Base-by-base conservation (phyloP, 441 rosid genomes). In the Geranium incanum region DNA sequence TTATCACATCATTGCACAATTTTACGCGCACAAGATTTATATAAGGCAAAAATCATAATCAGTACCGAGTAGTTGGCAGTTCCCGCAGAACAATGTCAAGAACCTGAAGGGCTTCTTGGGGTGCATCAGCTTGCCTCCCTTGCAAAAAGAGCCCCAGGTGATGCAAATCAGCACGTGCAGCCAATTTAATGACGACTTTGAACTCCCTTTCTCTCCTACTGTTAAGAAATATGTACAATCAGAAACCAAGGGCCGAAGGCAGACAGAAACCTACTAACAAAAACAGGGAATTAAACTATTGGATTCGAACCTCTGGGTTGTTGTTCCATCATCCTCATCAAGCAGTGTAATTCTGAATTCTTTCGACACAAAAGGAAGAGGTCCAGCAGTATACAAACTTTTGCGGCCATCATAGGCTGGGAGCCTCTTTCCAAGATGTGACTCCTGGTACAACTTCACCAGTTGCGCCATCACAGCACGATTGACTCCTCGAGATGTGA, bases 401-500 rank as follows among this genome's bases (percentile, higher is more conserved):
- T 88, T 95, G 77, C 93, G 83, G 80, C 99, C 99, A 80, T 95
- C 99, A 41, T 92, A 95, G 72, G 99, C 99, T 55, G 98, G 99
- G 64, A 95, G 85, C 79, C 95, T 84, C 82, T 76, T 85, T 71
- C 99, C 98, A 11, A 95, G 80, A 65, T 89, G 93, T 73, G 99
- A 87, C 78, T 90, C 97, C 81, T 83, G 87, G 76, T 92, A 85
- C 50, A 84, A 78, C 81, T 82, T 90, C 65, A 95, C 95, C 71
- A 95, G 88, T 78, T 90, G 97, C 68, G 97, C 94, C 80, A 92
- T 86, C 65, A 94, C 89, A 74, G 92, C 89, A 80, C 97, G 87
- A 88, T 94, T 94, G 69, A 86, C 82, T 71, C 81, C 76, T 77
- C 82, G 89, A 78, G 97, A 92, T 83, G 92, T 82, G 74, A 92